Evolutionary conservation across 805 yeast species (phyloP).

Genomic region (Candida vartiovaarae): DNA sequence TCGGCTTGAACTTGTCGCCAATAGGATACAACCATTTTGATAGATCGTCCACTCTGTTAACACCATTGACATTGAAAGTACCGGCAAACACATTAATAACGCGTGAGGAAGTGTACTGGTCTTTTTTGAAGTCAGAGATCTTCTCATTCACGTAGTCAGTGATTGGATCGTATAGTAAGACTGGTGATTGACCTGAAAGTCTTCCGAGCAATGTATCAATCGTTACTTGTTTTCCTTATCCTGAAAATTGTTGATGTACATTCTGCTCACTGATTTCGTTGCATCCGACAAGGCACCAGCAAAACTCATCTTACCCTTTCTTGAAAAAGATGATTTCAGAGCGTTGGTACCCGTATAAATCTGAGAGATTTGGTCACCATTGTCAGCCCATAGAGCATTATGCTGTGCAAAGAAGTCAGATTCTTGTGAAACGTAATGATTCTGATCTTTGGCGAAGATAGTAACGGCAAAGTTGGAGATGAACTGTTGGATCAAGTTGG

Average conservation of each 20-base stretch:
- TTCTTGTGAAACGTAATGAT: conserved; percentile 29
- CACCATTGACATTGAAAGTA: conserved; percentile 84
- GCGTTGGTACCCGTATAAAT: conserved; percentile 98
- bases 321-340: conserved; percentile 84
- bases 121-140: conserved; percentile 33
- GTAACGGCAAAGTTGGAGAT: conserved; percentile 68
- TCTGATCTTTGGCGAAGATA: conserved; percentile 38
- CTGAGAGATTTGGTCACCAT: conserved; percentile 93
- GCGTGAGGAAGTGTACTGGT: conserved; percentile 50
- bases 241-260: conserved; percentile 93
- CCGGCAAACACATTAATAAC: conserved; percentile 68
- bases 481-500: conserved; percentile 83
- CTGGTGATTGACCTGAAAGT: conserved; percentile 62
- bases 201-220: conserved; percentile 84
- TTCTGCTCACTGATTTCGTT: conserved; percentile 88
- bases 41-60: conserved; percentile 49
- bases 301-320: conserved; percentile 92
- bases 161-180: conserved; percentile 79
- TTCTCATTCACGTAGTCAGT: conserved; percentile 74
- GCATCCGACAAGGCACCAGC: conserved; percentile 98
- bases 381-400: conserved; percentile 93
- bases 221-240: conserved; percentile 85
- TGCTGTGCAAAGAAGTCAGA: conserved; percentile 65
- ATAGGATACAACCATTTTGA: conserved; percentile 78
- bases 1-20: conserved; percentile 52